Evolutionary conservation across 2,329 filamentous ascomycete species (phyloP), one percentile per base, ranked within the genome.

Genomic region (Aspergillus proliferans): DNA sequence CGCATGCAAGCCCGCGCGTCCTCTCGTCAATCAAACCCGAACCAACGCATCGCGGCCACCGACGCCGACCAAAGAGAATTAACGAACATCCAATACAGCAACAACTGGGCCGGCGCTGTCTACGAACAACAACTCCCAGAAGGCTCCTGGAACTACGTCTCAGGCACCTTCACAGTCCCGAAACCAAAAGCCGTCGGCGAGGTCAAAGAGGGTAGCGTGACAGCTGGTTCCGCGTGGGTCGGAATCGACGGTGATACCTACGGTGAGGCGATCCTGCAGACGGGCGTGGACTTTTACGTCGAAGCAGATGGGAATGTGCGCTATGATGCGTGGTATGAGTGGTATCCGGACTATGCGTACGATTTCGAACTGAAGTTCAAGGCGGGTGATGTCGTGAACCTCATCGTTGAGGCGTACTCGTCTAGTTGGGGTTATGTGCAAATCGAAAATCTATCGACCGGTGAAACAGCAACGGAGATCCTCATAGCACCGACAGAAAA

Each of bases 241-340:
- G 80, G 80, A 21, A 83, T 84, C 48, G 81, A 83, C 51, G 81
- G 81, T 10, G 77, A 82, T 56, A 80, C 77, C 4, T 82, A 78
- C 62, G 61, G 60, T 15, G 69, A 67, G 2, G 76, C 78, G 6
- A 81, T 82, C 47, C 66, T 83, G 4, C 79, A 82, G 61, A 77
- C 78, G 1, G 80, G 80, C 28, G 65, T 83, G 33, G 79, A 82
- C 62, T 80, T 80, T 60, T 75, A 73, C 46, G 65, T 76, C 39
- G 58, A 72, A n/a, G 15, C 38, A 2, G 65, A 69, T n/a, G 64
- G 60, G 6, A 36, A 61, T 14, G 48, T 52, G n/a, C 68, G 61
- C 6, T 83, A 75, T 57, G 74, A 78, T 48, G 77, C 79, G 15
- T 83, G 80, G 79, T 83, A 80, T 58, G 80, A 83, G 62, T 83